A percentile compares a stretch with the other conserved stretches of the same genome.
Evolutionary conservation across 129 eudicot genomes (phyloP).

Genomic region (Rutidosis leptorrhynchoides): DNA sequence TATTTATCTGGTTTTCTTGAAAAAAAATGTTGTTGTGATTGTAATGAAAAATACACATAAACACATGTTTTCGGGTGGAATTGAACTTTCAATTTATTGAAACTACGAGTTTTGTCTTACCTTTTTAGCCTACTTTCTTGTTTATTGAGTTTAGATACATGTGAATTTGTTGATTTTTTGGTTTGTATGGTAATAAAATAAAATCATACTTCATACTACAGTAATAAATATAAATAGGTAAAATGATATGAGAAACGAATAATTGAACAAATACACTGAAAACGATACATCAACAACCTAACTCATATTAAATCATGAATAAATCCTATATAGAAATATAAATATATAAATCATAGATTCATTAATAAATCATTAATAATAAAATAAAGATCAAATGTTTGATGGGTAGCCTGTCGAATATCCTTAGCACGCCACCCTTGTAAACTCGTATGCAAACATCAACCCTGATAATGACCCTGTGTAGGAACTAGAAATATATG

Average conservation of each 20-base stretch:
- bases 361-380: no score
- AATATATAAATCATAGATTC: no score
- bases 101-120: no score
- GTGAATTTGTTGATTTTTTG: neutral
- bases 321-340: no score
- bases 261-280: conserved; percentile 9
- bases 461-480: conserved; percentile 19
- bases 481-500: no score
- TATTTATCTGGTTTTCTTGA: neutral
- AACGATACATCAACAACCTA: conserved; percentile 22
- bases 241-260: neutral
- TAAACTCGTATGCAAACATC: conserved; percentile 5
- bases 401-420: conserved; percentile 23
- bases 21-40: neutral
- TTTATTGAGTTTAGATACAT: neutral
- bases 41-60: no score
- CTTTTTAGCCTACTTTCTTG: neutral
- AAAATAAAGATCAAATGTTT: conserved; percentile 1
- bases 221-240: no score
- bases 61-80: no score
- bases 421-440: neutral
- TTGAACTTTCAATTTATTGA: no score
- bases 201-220: no score
- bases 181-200: neutral
- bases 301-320: conserved; percentile 2